Conservation (phyloP, 192 early-diverging fungal species). For the Coemansia sp. region DNA sequence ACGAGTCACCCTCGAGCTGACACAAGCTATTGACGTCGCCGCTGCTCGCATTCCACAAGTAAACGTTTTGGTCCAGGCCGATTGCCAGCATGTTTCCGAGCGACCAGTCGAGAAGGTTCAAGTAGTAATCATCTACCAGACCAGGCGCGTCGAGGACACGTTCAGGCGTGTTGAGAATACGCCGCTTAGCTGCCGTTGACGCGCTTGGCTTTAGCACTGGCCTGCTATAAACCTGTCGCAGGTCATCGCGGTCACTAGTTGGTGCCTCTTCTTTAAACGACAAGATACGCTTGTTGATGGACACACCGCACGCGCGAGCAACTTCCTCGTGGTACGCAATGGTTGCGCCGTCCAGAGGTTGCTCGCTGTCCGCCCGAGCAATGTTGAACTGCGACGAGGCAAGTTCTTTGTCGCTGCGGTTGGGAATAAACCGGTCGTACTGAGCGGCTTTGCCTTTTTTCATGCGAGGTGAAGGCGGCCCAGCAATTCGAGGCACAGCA, state of each 20-base stretch:
- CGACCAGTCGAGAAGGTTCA: slow-evolving; percentile 95
- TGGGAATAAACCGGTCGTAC: slow-evolving; percentile 90
- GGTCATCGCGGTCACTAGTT: slow-evolving; percentile 53
- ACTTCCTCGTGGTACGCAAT: slow-evolving; percentile 75
- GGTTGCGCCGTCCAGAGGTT: slow-evolving; percentile 51
- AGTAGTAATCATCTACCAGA: slow-evolving; percentile 90
- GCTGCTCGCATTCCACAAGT: slow-evolving; percentile 84
- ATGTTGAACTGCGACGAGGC: slow-evolving; percentile 73
- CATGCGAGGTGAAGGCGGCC: slow-evolving; percentile 30
- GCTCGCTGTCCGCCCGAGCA: slow-evolving; percentile 39
- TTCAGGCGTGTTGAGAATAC: slow-evolving; percentile 79
- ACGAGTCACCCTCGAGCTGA: slow-evolving; percentile 48
- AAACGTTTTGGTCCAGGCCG: slow-evolving; percentile 82
- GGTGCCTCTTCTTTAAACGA: slow-evolving; percentile 80
- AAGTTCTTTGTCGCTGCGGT: slow-evolving; percentile 66
- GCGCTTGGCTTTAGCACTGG: slow-evolving; percentile 30
- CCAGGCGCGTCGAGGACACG: slow-evolving; percentile 87
- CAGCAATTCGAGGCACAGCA: background rate
- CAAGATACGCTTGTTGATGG: slow-evolving; percentile 78
- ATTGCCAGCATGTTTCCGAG: slow-evolving; percentile 77
- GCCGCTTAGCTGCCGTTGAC: slow-evolving; percentile 53
- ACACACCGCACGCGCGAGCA: slow-evolving; percentile 76
- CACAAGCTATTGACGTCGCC: slow-evolving; percentile 58
- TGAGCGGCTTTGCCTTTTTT: slow-evolving; percentile 48
- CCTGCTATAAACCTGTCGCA: slow-evolving; percentile 57